Base-by-base conservation (phyloP, 2,329 filamentous ascomycete genomes). In the Ophiognomonia clavigignenti-juglandacearum region DNA sequence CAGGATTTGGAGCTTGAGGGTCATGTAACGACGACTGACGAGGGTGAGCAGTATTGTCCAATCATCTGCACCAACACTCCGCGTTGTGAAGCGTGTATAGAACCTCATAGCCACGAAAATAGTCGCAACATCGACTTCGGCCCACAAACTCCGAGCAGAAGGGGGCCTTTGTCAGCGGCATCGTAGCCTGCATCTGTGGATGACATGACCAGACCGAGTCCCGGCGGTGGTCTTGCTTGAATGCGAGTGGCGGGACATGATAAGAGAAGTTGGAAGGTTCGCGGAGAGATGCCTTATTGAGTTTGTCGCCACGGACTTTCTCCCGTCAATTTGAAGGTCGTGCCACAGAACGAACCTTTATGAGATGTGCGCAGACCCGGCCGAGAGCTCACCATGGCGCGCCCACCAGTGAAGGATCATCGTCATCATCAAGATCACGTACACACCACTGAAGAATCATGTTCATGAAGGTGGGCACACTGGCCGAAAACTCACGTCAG, bases 91-190 rank as follows among this genome's bases (percentile, higher is more conserved):
- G 6, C 39, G 19, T 31, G 39, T 42, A 31, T 34, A 42, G 11
- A 42, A 16, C 16, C 39, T 24, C 20, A 42, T 27, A 22, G 26
- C 39, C 18, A 42, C 39, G 4, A 43, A 14, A 6, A 43, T 20
- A 10, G 40, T 34, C 4, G 29, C 40, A 4, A 43, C 7, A 7
- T 29, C 40, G 19, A 22, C 40, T 20, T 43, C 40, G 3, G 40
- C 32, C 40, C 40, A 43, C 29, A 43, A 11, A 43, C 27, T 16
- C 19, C 29, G 7, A 43, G 40, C n/a, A 43, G 40, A 18, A 43
- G 31, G 1, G 20, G 29, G 18, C 29, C 40, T 11, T 43, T 43
- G 40, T 43, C 19, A 4, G 29, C 29, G 29, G 29, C 29, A 31
- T 31, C 29, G 29, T 31, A 31, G 29, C 29, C n/a, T 31, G 29